These are phyloP conservation scores for Pestalotiopsis sp. DNA, from an alignment of 2,329 filamentous ascomycete genomes.

Conservation along the genomic window DNA sequence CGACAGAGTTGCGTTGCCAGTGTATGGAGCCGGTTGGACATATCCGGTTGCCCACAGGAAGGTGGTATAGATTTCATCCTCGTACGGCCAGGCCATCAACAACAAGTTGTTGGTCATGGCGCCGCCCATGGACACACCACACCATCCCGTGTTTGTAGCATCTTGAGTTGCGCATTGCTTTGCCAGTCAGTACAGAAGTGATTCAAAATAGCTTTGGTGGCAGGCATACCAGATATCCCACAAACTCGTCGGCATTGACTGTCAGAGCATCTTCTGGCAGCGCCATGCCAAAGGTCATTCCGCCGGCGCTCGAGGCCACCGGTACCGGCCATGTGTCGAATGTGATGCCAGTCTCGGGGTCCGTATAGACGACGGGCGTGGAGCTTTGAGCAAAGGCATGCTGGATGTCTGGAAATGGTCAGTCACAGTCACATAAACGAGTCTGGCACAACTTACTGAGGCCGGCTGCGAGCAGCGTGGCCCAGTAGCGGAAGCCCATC, in stretches of 20 bases:
- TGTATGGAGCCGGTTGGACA: slow-evolving; percentile 58
- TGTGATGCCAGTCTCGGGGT: slow-evolving; percentile 48
- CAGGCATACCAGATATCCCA: slow-evolving; percentile 56
- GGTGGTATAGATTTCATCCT: slow-evolving; percentile 55
- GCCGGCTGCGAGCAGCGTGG: slow-evolving; percentile 9
- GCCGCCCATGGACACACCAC: slow-evolving; percentile 58
- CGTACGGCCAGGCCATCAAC: slow-evolving; percentile 59
- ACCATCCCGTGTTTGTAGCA: slow-evolving; percentile 55
- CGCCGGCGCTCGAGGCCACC: slow-evolving; percentile 39
- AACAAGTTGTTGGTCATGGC: slow-evolving; percentile 62
- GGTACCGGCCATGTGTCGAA: slow-evolving; percentile 53
- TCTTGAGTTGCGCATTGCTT: slow-evolving; percentile 49
- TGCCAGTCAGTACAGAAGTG: slow-evolving; percentile 16
- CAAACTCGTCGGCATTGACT: slow-evolving; percentile 56
- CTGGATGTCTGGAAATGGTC: slow-evolving; percentile 10
- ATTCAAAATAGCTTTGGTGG: background rate
- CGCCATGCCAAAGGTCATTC: slow-evolving; percentile 56
- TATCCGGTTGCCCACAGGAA: slow-evolving; percentile 64
- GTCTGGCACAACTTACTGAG: background rate
- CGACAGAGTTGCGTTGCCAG: slow-evolving; percentile 63
- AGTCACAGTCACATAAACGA: background rate
- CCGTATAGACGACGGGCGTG: slow-evolving; percentile 13
- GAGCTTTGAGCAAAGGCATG: slow-evolving; percentile 13
- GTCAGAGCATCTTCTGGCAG: slow-evolving; percentile 51
- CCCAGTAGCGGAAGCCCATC: slow-evolving; percentile 1